Evolutionary conservation across 495 filamentous ascomycete genomes (phyloP).

Genomic region (Xanthoparmelia taractica): DNA sequence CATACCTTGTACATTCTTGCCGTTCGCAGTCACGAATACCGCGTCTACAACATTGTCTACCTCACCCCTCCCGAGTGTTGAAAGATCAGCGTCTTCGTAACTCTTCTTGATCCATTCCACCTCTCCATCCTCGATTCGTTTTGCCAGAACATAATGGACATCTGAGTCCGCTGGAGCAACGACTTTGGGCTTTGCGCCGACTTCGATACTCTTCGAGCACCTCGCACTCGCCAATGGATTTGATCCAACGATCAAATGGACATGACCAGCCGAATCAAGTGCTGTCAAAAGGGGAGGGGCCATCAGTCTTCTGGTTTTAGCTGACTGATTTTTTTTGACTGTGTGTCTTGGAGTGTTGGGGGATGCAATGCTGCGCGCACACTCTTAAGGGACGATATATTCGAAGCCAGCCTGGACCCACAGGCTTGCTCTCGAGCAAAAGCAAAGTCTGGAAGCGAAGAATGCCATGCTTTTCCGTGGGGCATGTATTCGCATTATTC

Average conservation of each 20-base stretch:
- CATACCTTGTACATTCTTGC: slow-evolving; percentile 42
- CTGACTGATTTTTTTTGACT: not conserved
- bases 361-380: not conserved
- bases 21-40: slow-evolving; percentile 75
- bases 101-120: slow-evolving; percentile 62
- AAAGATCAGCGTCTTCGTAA: slow-evolving; percentile 70
- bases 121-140: slow-evolving; percentile 62
- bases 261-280: slow-evolving; percentile 62
- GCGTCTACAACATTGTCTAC: slow-evolving; percentile 75
- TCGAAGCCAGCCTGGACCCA: not conserved
- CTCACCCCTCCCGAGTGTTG: slow-evolving; percentile 67
- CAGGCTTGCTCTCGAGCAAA: not conserved
- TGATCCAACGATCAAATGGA: slow-evolving; percentile 80
- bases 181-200: slow-evolving; percentile 82
- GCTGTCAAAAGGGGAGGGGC: slow-evolving; percentile 61
- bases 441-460: not conserved
- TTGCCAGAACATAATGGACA: slow-evolving; percentile 63
- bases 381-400: slow-evolving; percentile 5
- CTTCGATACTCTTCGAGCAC: slow-evolving; percentile 68
- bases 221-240: slow-evolving; percentile 80
- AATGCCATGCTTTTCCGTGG: slow-evolving; percentile 1
- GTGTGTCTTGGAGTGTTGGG: slow-evolving; percentile 7
- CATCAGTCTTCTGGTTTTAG: slow-evolving; percentile 11
- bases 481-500: not conserved
- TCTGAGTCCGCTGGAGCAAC: slow-evolving; percentile 59